Evolutionary conservation across 2,329 filamentous ascomycete species (phyloP), one percentile per base, ranked within the genome.

Genomic region (Ceratocystis ficicola): DNA sequence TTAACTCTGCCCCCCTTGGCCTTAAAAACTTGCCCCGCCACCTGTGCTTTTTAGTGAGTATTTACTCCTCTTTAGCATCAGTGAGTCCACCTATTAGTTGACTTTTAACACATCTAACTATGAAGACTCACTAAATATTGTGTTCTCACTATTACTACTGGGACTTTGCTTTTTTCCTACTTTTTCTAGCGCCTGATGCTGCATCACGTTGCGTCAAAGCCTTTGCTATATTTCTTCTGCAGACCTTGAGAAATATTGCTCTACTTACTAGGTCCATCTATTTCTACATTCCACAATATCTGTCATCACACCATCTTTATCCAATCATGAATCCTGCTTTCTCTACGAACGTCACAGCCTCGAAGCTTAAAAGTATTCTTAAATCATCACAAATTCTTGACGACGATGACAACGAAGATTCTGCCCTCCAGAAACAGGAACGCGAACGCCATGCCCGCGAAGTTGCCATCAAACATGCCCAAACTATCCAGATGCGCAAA

Each of bases 381-480:
- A 88, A 87, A 73, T 85, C 83, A 65, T 77, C 71, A 52, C 67
- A 71, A 65, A 71, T 73, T 48, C 71, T 73, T 63, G 68, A 71
- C 48, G 68, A 72, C 46, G 32, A 65, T 44, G 66, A 68, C 30
- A 60, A 64, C 44, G 60, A 46, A 30, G 32, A 59, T 20, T 15
- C 55, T n/a, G 17, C 1, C 28, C 28, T 62, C 7, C 25, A 61
- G 12, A 55, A 44, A 5, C 52, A 60, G 10, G 64, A 66, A 41
- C 48, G 66, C n/a, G 63, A 68, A 61, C 50, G 50, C 59, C 77
- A 77, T 71, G 80, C 77, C 66, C 79, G 78, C 67, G 82, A 86
- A 67, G 81, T 90, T 66, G 93, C 91, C 62, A 77, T 94, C 67
- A 84, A 90, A 72, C 91, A 96, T 78, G 93, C 93, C 52, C 82